Conservation (phyloP, 768 basidiomycete genomes). For the Panus rudis region DNA sequence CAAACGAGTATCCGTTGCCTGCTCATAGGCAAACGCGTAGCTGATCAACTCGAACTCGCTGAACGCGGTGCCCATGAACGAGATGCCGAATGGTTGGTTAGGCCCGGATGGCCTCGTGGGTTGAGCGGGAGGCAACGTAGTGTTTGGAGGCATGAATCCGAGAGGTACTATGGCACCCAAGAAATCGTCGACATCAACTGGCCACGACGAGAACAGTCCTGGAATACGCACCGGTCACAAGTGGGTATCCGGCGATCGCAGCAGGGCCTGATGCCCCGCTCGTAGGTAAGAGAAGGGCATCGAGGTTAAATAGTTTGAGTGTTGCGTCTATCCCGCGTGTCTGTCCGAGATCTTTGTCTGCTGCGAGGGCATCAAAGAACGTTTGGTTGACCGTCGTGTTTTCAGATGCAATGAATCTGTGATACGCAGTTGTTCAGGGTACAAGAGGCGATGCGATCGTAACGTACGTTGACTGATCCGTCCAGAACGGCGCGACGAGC, state of each 20-base stretch:
- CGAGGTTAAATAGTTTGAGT: constrained; percentile 22
- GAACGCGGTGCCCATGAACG: constrained; percentile 45
- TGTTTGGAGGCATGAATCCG: constrained; percentile 46
- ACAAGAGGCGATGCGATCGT: background rate
- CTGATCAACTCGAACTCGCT: constrained; percentile 22
- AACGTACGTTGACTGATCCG: constrained; percentile 27
- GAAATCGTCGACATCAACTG: constrained; percentile 35
- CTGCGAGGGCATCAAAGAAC: constrained; percentile 23
- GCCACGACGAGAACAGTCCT: background rate
- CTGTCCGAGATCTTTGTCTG: constrained; percentile 21
- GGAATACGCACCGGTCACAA: constrained; percentile 42
- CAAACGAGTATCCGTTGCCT: constrained; percentile 14
- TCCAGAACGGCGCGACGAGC: constrained; percentile 27
- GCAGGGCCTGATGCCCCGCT: constrained; percentile 24
- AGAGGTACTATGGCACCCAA: constrained; percentile 37
- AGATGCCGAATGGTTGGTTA: constrained; percentile 31
- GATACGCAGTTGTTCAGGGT: background rate
- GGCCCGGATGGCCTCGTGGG: constrained; percentile 9
- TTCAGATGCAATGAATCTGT: constrained; percentile 20
- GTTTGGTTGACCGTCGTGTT: constrained; percentile 18
- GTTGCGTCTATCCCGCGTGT: constrained; percentile 27
- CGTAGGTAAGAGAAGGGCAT: constrained; percentile 26
- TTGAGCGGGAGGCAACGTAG: constrained; percentile 27
- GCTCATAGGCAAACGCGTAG: constrained; percentile 26
- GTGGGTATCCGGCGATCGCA: constrained; percentile 60